Base-by-base conservation (phyloP, 768 basidiomycete species). In the Scleroderma bovista region DNA sequence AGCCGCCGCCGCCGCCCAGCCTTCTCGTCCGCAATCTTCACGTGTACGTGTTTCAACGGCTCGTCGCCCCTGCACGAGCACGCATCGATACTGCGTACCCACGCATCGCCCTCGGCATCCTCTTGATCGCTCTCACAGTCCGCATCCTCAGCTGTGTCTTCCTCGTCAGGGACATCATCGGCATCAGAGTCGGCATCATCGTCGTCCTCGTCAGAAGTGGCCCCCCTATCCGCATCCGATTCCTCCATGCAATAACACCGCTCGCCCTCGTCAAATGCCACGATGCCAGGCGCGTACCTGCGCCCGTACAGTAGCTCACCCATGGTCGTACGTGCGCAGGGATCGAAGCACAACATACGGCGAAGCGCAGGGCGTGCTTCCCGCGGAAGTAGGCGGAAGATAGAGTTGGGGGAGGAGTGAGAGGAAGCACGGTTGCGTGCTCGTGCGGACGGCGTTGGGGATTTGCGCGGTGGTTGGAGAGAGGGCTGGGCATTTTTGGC, bases 371-470 rank as follows among this genome's bases (percentile, higher is more conserved):
- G 78, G 36, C 96, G 81, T 13, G 92, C 83, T 70, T 99, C 95
- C 47, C 96, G 85, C 2, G 96, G 96, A 20, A 99, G 77, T 10
- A 98, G 76, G 17, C 95, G 83, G 76, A 99, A 98, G 61, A 99
- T 96, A 8, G 92, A 93, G 65, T 98, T 95, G 23, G 65, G 66
- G 2, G 67, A 67, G 3, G 66, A 62, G 22, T 40, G 26, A 12
- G 67, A 68, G 6, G 36, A 34, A 0, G 57, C 19, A 12, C 65
- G 66, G 40, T 57, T 53, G 23, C 64, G 65, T 3, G 50, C 26
- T 29, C 5, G 9, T 29, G 26, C 9, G 26, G 26, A 29, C 9
- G 26, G 20, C 6, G 31, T 38, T 19, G 41, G 47, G 1, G 50
- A 10, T 88, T 86, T 48, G 78, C 78, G 20, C 78, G 81, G 46